Percentiles rank a stretch among this genome's conserved stretches.
These are phyloP conservation scores for Phaeomoniella chlamydospora DNA, from an alignment of 2,329 filamentous ascomycete genomes.

Conservation along the genomic window DNA sequence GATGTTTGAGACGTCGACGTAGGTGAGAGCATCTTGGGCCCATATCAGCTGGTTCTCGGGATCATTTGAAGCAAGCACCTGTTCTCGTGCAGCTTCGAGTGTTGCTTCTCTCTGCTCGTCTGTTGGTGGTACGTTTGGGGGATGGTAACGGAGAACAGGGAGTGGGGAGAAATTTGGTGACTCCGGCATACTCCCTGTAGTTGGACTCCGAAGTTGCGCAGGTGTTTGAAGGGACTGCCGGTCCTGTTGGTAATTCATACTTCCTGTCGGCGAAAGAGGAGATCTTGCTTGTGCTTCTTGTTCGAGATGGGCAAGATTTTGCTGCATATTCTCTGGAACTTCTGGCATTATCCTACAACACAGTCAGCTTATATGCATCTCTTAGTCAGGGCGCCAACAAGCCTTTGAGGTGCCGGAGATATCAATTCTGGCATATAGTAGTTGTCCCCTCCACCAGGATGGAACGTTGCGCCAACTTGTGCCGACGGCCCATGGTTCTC, in stretches of 20 bases:
- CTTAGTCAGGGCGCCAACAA: no score
- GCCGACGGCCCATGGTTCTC: no score
- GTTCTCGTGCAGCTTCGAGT: conserved; percentile 66
- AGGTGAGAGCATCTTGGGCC: conserved; percentile 83
- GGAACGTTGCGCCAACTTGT: conserved; percentile 47
- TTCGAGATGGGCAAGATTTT: conserved; percentile 84
- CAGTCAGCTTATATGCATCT: conserved; percentile 1
- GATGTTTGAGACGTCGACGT: conserved; percentile 71
- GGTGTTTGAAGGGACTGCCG: conserved; percentile 4
- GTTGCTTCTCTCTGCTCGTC: conserved; percentile 90
- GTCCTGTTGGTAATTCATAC: conserved; percentile 19
- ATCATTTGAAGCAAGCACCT: conserved; percentile 84
- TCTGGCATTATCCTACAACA: conserved; percentile 70
- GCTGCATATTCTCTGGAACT: conserved; percentile 92
- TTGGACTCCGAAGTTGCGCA: conserved; percentile 19
- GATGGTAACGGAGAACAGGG: conserved; percentile 62
- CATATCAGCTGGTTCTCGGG: conserved; percentile 93
- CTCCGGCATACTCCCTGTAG: conserved; percentile 19
- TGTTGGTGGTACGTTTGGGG: conserved; percentile 79
- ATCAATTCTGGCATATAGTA: conserved; percentile 57
- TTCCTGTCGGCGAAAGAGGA: conserved; percentile 29
- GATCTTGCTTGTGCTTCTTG: conserved; percentile 44
- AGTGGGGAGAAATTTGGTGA: conserved; percentile 81
- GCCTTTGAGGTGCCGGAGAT: conserved; percentile 58
- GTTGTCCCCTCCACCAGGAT: conserved; percentile 53